Base-by-base conservation (phyloP, 495 filamentous ascomycete genomes). In the Pseudotulostoma volvatum region DNA sequence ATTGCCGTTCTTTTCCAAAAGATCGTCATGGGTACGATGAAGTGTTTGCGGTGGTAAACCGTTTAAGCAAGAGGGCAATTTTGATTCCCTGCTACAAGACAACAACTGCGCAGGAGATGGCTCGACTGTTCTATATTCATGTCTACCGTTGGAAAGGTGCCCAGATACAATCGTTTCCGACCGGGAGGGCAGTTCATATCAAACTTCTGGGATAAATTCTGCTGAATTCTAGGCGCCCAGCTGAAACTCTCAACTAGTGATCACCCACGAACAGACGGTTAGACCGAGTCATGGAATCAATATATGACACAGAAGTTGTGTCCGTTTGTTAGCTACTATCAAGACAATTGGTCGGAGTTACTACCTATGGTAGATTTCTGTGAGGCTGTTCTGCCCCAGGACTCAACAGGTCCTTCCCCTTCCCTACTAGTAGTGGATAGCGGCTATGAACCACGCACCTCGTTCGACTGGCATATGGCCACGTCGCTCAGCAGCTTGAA, bases 211-310 rank as follows among this genome's bases (percentile, higher is more conserved):
- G 42, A 25, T 7, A 2, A 23, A 46, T 13, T 56, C 18, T 51
- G 41, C 21, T 7, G 30, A 14, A 33, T 49, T 4, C 34, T 46
- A 0, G 20, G 39, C 1, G 39, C 53, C 11, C 14, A 45, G 15
- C 15, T 34, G n/a, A 43, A 43, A 17, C 36, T 55, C 2, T 54
- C 39, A 4, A 54, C 47, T 4, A 40, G 42, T 1, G 39, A 46
- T 11, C 40, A 57, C 33, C 40, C 38, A 3, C 25, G 48, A 25
- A 48, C 46, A 2, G 39, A 54, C 33, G 44, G 46, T 1, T 18
- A 39, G 18, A 48, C 31, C 2, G 39, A 49, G 25, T n/a, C 25
- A 1, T 7, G 9, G 13, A 36, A 44, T 14, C 33, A 35, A 18
- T 23, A 42, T 14, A 34, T 46, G 7, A 34, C 34, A 11, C n/a